Conservation (phyloP, 2,329 filamentous ascomycete species). For the Penicillium corylophilum region DNA sequence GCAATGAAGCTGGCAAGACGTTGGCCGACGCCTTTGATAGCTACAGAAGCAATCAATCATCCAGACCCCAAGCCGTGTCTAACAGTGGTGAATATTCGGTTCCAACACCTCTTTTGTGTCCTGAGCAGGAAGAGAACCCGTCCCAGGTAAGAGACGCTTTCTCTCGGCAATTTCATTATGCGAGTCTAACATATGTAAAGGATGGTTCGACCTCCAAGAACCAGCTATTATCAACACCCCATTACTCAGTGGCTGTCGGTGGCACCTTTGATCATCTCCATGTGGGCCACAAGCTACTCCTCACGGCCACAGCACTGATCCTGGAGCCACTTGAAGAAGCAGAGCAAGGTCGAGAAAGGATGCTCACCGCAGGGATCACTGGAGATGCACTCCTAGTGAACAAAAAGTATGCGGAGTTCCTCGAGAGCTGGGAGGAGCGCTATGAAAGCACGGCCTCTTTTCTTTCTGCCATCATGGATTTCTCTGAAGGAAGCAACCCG, state of each 20-base stretch:
- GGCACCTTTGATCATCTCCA: conserved; percentile 98
- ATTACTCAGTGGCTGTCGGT: conserved; percentile 73
- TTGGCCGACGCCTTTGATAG: conserved; percentile 32
- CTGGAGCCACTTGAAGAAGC: conserved; percentile 52
- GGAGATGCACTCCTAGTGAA: conserved; percentile 81
- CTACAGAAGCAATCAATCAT: conserved; percentile 19
- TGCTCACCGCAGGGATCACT: conserved; percentile 81
- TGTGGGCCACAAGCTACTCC: conserved; percentile 89
- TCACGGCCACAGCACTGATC: conserved; percentile 80
- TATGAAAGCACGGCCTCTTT: conserved; percentile 70
- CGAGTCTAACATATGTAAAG: background rate
- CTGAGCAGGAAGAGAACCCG: conserved; percentile 17
- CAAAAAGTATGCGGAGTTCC: conserved; percentile 79
- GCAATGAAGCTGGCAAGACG: conserved; percentile 27
- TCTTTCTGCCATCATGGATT: conserved; percentile 60
- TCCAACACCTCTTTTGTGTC: conserved; percentile 21
- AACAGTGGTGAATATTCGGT: conserved; percentile 23
- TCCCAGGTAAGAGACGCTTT: background rate
- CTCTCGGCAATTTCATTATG: background rate
- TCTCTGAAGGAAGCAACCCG: conserved; percentile 45
- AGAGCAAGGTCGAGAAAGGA: conserved; percentile 45
- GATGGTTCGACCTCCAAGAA: background rate
- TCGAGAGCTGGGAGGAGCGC: conserved; percentile 78
- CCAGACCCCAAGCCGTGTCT: conserved; percentile 21
- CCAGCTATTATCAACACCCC: conserved; percentile 24